Evolutionary conservation across 2,329 filamentous ascomycete genomes (phyloP).

Genomic region (Aureobasidium sp.): DNA sequence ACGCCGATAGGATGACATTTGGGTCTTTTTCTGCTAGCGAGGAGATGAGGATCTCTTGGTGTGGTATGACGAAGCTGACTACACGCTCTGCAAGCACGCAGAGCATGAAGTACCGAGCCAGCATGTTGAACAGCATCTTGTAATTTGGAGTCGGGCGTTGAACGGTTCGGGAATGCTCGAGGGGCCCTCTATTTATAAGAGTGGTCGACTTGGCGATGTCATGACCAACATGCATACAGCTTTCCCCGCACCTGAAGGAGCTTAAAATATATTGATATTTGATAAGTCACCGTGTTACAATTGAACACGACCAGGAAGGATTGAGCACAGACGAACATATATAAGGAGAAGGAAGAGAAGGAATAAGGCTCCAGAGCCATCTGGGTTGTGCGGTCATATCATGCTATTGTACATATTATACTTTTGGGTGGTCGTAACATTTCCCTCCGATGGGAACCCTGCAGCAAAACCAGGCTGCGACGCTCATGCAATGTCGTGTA

Average conservation of each 20-base stretch:
- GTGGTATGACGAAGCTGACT: background rate
- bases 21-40: background rate
- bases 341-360: background rate
- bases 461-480: background rate
- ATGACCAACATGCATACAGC: background rate
- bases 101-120: background rate
- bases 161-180: background rate
- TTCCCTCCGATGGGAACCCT: background rate
- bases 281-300: background rate
- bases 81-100: background rate
- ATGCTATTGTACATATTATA: constrained; percentile 11
- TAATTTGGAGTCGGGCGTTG: too few species aligned
- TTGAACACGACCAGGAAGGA: background rate
- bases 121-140: background rate
- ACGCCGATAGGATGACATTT: background rate
- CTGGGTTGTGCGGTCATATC: background rate
- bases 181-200: background rate
- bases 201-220: background rate
- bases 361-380: background rate
- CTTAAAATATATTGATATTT: background rate
- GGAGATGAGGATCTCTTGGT: background rate
- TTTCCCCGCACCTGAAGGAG: background rate
- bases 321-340: too few species aligned
- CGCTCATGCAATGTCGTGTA: background rate
- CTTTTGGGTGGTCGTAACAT: constrained; percentile 14